Percentiles rank a stretch among this genome's conserved stretches.
phyloP scores from a whole-genome alignment of 2,329 filamentous ascomycete species.

The Pseudocercospora ulei region DNA sequence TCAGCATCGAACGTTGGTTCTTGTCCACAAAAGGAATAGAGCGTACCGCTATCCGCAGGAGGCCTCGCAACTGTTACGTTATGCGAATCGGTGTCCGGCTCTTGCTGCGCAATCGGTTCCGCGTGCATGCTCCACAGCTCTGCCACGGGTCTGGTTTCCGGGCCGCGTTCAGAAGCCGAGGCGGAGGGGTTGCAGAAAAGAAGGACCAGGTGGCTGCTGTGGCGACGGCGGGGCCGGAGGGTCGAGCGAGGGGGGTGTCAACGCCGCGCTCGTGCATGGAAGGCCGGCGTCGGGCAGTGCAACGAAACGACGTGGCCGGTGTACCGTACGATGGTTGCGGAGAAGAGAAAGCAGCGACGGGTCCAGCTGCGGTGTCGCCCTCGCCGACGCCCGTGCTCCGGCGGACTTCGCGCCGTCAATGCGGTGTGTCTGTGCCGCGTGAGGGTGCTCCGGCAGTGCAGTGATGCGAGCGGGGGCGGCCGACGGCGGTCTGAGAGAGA shows the following conservation, averaged over 20 bases:
- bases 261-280: conserved; percentile 13
- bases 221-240: conserved; percentile 8
- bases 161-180: too few species aligned
- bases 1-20: conserved; percentile 5
- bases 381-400: too few species aligned
- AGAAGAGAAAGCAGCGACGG: too few species aligned
- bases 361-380: too few species aligned
- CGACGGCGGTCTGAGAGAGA: too few species aligned
- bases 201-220: conserved; percentile 1
- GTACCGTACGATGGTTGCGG: too few species aligned
- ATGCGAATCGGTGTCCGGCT: conserved; percentile 26
- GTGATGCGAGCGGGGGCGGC: too few species aligned
- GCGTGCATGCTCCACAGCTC: conserved; percentile 26
- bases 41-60: conserved; percentile 21
- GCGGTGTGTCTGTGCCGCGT: too few species aligned
- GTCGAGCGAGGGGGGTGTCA: conserved; percentile 7
- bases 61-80: conserved; percentile 13
- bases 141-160: too few species aligned
- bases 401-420: too few species aligned
- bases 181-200: not conserved
- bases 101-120: conserved; percentile 22
- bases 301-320: too few species aligned
- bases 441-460: too few species aligned
- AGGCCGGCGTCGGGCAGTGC: conserved; percentile 3
- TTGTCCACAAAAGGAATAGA: not conserved